Conservation (phyloP, 2,329 filamentous ascomycete species). For the Periconia macrospinosa region DNA sequence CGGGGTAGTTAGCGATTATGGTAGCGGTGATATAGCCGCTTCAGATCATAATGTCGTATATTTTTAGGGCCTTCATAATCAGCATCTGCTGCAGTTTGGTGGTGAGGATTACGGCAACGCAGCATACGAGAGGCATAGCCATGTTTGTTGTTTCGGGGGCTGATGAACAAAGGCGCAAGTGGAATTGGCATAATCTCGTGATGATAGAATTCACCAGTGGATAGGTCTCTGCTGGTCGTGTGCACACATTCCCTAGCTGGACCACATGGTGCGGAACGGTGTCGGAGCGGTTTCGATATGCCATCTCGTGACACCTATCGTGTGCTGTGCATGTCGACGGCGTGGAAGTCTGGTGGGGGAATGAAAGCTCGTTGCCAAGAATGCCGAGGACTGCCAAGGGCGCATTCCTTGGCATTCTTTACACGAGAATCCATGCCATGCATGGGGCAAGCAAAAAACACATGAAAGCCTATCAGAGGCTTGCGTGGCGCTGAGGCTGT, state of each 20-base stretch:
- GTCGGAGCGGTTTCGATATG: slow-evolving; percentile 8
- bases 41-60: background rate
- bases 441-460: background rate
- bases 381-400: slow-evolving; percentile 9
- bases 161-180: background rate
- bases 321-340: slow-evolving; percentile 3
- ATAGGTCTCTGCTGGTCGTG: background rate
- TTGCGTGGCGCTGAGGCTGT: slow-evolving; percentile 39
- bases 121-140: no score
- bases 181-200: background rate
- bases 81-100: background rate
- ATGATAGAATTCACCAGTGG: background rate
- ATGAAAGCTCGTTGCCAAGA: slow-evolving; percentile 19
- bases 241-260: background rate
- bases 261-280: background rate
- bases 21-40: background rate
- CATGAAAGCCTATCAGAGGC: slow-evolving; percentile 18
- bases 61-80: background rate
- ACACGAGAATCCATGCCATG: slow-evolving; percentile 16
- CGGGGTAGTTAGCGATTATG: background rate
- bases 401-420: slow-evolving; percentile 13
- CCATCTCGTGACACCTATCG: slow-evolving; percentile 12
- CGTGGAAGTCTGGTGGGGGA: slow-evolving; percentile 16
- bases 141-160: background rate
- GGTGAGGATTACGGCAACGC: no score